A percentile compares a stretch with the other conserved stretches of the same genome.
Conservation (phyloP, 1,284 basidiomycete species). For the Boletus mariae region DNA sequence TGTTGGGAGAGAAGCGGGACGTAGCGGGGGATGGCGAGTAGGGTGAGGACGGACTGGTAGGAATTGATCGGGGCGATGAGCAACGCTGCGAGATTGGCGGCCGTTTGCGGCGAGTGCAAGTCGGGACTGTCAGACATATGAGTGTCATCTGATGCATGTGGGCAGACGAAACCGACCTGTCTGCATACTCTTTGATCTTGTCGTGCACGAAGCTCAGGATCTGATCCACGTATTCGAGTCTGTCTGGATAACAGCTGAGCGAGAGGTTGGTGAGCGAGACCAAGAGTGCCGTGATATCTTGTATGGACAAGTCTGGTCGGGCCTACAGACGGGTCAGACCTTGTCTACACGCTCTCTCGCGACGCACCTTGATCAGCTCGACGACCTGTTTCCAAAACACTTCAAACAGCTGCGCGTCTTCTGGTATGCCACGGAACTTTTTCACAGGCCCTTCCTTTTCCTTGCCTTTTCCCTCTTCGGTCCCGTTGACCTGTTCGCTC, state of each 20-base stretch:
- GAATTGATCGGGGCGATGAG: constrained; percentile 91
- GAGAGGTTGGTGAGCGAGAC: constrained; percentile 92
- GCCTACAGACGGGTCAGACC: constrained; percentile 50
- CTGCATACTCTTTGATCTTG: constrained; percentile 81
- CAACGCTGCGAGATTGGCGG: constrained; percentile 82
- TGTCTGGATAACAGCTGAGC: constrained; percentile 91
- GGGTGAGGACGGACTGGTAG: constrained; percentile 89
- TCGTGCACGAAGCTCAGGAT: constrained; percentile 82
- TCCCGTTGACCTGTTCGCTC: constrained; percentile 28
- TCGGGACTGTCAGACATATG: constrained; percentile 59
- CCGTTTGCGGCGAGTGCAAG: constrained; percentile 82
- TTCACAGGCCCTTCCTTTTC: constrained; percentile 53
- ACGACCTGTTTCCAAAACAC: constrained; percentile 99
- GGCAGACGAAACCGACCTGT: constrained; percentile 52
- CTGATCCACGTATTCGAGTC: constrained; percentile 93
- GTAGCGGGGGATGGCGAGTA: constrained; percentile 89
- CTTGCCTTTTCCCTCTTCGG: constrained; percentile 41
- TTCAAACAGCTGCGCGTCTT: constrained; percentile 90
- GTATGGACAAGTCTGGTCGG: constrained; percentile 90
- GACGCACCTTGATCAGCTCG: constrained; percentile 83
- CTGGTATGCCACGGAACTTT: constrained; percentile 90
- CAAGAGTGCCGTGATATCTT: constrained; percentile 90
- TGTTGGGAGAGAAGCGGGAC: constrained; percentile 78
- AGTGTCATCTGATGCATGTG: not conserved
- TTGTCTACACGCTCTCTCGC: too few species aligned